Conservation (phyloP, 2,329 filamentous ascomycete species). For the Cladosporium halotolerans region DNA sequence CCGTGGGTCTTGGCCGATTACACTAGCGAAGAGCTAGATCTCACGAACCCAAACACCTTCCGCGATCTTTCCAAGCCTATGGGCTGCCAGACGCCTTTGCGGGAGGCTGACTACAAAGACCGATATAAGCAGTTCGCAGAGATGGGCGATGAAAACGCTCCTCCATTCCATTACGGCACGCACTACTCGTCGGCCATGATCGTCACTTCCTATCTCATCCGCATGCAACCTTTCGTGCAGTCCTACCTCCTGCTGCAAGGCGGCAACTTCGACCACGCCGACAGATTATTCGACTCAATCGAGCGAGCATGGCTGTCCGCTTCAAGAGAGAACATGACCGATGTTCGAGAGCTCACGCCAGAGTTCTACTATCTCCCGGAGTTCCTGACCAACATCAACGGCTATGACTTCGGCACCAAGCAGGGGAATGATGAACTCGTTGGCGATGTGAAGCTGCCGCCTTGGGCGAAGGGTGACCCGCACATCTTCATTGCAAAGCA, state of each 20-base stretch:
- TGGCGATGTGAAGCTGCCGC: conserved; percentile 81
- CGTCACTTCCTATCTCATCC: conserved; percentile 90
- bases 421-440: conserved; percentile 76
- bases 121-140: conserved; percentile 83
- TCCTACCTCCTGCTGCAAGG: conserved; percentile 91
- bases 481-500: conserved; percentile 94
- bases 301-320: conserved; percentile 86
- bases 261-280: conserved; percentile 93
- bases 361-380: conserved; percentile 97
- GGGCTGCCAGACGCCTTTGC: conserved; percentile 74
- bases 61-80: conserved; percentile 92
- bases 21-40: conserved; percentile 82
- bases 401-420: conserved; percentile 84
- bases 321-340: conserved; percentile 82
- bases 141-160: conserved; percentile 68
- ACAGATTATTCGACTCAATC: conserved; percentile 90
- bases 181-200: conserved; percentile 99
- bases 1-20: conserved; percentile 97
- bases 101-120: conserved; percentile 74
- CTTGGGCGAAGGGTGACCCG: conserved; percentile 94
- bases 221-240: conserved; percentile 91
- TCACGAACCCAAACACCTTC: conserved; percentile 77
- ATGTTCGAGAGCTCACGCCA: conserved; percentile 89
- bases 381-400: conserved; percentile 88
- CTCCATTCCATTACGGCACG: conserved; percentile 94